Percentiles rank a stretch among this genome's conserved stretches.
phyloP scores from a whole-genome alignment of 305 asterid species.

The Ajuga reptans region DNA sequence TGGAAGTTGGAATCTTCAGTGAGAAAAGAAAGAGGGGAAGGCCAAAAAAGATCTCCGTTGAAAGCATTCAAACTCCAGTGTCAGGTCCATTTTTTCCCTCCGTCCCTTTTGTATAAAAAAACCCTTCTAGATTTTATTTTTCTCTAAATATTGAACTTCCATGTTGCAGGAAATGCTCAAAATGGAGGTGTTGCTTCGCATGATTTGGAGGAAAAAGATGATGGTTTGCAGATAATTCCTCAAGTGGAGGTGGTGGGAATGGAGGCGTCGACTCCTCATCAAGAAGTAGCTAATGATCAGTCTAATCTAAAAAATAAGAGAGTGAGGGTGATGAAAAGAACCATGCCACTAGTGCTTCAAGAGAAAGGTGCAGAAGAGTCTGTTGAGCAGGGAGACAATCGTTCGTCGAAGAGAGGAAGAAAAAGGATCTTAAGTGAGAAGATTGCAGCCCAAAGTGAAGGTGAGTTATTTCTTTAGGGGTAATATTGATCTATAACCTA shows the following conservation, averaged over 20 bases:
- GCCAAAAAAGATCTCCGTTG: slow-evolving; percentile 29
- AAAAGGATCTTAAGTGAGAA: slow-evolving; percentile 21
- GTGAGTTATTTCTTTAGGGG: slow-evolving; percentile 23
- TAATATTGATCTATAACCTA: background rate
- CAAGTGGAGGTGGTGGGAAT: slow-evolving; percentile 20
- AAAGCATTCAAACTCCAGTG: slow-evolving; percentile 7
- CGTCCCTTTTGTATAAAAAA: background rate
- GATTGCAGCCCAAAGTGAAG: slow-evolving; percentile 33
- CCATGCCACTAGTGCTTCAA: slow-evolving; percentile 19
- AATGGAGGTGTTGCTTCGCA: slow-evolving; percentile 18
- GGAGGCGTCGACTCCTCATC: slow-evolving; percentile 22
- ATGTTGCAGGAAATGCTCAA: slow-evolving; percentile 28
- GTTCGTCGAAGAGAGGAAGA: slow-evolving; percentile 37
- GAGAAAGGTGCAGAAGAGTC: slow-evolving; percentile 29
- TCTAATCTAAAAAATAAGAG: slow-evolving; percentile 22
- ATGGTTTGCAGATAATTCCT: slow-evolving; percentile 25
- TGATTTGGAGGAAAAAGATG: slow-evolving; percentile 24
- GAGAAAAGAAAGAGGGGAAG: slow-evolving; percentile 50
- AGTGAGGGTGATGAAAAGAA: slow-evolving; percentile 19
- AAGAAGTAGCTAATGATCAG: slow-evolving; percentile 21
- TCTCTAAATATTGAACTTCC: background rate
- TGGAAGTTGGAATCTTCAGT: slow-evolving; percentile 22
- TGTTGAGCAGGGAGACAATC: slow-evolving; percentile 27
- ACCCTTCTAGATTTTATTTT: background rate
- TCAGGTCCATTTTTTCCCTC: slow-evolving; percentile 28